phyloP scores from a whole-genome alignment of 345 rosid genomes.

The Tarenaya hassleriana region DNA sequence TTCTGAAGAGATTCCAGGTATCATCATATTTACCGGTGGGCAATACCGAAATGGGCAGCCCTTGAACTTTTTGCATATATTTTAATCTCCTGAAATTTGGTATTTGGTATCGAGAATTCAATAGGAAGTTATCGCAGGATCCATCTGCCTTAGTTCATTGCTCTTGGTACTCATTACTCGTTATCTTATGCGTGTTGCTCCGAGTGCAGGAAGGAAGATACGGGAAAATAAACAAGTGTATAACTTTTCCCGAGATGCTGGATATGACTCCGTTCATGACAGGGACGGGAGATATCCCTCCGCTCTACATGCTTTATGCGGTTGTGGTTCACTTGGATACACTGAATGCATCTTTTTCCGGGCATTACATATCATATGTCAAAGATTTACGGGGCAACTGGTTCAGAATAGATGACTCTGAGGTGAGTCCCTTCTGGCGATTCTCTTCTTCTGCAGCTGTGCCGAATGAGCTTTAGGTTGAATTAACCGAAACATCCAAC shows the following conservation, averaged over 20 bases:
- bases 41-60: constrained; percentile 1
- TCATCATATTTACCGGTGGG: too few species aligned
- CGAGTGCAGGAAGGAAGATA: constrained; percentile 64
- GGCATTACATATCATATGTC: constrained; percentile 76
- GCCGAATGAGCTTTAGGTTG: not conserved
- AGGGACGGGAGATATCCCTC: constrained; percentile 58
- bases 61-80: constrained; percentile 2
- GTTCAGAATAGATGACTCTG: constrained; percentile 74
- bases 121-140: too few species aligned
- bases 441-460: not conserved
- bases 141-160: too few species aligned
- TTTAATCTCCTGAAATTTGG: too few species aligned
- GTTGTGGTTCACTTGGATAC: constrained; percentile 82
- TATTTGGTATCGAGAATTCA: too few species aligned
- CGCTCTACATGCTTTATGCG: constrained; percentile 67
- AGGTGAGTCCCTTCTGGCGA: constrained; percentile 38
- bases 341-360: constrained; percentile 76
- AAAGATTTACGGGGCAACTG: constrained; percentile 65
- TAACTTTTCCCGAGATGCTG: constrained; percentile 75
- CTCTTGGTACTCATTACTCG: not conserved
- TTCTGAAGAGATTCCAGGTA: constrained; percentile 86
- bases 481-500: too few species aligned
- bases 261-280: constrained; percentile 84
- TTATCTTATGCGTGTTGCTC: not conserved
- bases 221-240: constrained; percentile 70